phyloP scores from a whole-genome alignment of 2,329 filamentous ascomycete genomes.

The Colletotrichum cuscutae region DNA sequence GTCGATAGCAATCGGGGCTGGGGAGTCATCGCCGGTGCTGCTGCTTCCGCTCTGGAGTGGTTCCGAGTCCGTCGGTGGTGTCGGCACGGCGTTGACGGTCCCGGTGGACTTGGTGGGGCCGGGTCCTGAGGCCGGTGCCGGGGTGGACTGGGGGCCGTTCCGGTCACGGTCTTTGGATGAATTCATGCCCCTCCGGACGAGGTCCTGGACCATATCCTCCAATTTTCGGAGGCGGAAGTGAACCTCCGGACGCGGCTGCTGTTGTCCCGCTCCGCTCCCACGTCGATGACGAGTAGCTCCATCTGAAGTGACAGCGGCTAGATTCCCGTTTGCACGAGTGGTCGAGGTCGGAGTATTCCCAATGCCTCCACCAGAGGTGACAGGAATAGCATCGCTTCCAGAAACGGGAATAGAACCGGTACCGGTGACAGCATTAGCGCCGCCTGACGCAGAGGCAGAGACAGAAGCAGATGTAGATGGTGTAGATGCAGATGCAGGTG shows the following conservation, averaged over 20 bases:
- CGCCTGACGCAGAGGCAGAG: neutral
- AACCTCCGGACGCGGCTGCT: conserved; percentile 45
- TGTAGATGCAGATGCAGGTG: too few relatives aligned
- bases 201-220: conserved; percentile 52
- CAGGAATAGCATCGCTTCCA: neutral
- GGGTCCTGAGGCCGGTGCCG: neutral
- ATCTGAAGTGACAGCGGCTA: conserved; percentile 13
- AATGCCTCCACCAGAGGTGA: neutral
- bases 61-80: conserved; percentile 23
- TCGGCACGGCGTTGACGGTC: neutral
- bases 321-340: conserved; percentile 30
- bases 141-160: neutral
- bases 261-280: neutral
- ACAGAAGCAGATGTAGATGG: neutral
- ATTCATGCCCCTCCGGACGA: conserved; percentile 38
- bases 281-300: neutral
- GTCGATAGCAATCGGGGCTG: neutral
- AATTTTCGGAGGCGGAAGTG: conserved; percentile 52
- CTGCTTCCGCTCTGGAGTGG: neutral
- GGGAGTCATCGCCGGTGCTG: neutral
- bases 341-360: neutral
- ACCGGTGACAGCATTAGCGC: neutral
- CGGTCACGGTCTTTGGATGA: neutral
- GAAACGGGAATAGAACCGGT: neutral
- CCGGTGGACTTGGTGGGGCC: neutral